A percentile compares a stretch with the other conserved stretches of the same genome.
Conservation (phyloP, 2,329 filamentous ascomycete genomes). For the Diaporthe citri region DNA sequence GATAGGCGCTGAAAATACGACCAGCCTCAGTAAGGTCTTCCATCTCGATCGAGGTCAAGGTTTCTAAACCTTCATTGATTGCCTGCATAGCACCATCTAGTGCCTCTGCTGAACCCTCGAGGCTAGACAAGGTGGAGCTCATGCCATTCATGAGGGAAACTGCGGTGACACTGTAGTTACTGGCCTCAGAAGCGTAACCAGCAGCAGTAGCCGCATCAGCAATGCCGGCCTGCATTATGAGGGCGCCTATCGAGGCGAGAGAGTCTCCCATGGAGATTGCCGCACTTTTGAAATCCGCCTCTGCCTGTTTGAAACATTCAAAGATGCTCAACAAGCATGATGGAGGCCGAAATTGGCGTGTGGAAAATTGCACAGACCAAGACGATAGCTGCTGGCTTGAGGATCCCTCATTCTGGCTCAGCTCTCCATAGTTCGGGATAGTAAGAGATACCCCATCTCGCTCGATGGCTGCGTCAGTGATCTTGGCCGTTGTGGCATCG, state of each 20-base stretch:
- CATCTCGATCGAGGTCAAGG: not conserved
- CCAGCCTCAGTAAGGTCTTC: not conserved
- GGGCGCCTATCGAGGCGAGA: not conserved
- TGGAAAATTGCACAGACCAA: not conserved
- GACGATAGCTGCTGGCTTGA: slow-evolving; percentile 9
- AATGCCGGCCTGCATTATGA: not conserved
- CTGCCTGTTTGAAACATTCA: slow-evolving; percentile 4
- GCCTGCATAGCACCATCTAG: slow-evolving; percentile 19
- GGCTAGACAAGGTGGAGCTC: not conserved
- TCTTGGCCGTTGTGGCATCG: slow-evolving; percentile 14
- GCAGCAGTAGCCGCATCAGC: not conserved
- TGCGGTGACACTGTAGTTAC: not conserved
- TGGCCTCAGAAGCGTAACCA: slow-evolving; percentile 1
- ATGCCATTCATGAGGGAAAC: not conserved
- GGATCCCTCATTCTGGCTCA: not conserved
- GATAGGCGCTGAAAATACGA: slow-evolving; percentile 1
- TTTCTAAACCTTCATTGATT: slow-evolving; percentile 1
- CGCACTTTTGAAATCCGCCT: not conserved
- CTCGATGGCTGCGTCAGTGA: not conserved
- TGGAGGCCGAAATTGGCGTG: not conserved
- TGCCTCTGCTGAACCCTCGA: slow-evolving; percentile 8
- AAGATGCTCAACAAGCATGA: not conserved
- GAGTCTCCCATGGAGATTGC: not conserved
- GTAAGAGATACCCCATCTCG: not conserved
- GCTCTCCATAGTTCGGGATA: slow-evolving; percentile 4